Base-by-base conservation (phyloP, 2,329 filamentous ascomycete species). In the Monilinia laxa region DNA sequence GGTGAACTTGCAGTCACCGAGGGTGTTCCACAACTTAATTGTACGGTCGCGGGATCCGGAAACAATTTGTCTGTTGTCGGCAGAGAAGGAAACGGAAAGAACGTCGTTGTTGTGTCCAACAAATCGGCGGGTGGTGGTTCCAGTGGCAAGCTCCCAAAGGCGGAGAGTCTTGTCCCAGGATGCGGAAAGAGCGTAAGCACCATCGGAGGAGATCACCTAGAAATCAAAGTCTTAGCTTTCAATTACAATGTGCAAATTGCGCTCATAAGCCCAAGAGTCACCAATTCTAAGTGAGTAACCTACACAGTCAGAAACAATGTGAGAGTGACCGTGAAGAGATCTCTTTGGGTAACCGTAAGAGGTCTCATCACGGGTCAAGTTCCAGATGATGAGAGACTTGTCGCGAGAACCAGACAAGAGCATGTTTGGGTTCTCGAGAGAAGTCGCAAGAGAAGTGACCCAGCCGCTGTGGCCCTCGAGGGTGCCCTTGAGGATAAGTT, bases 301-400 rank as follows among this genome's bases (percentile, higher is more conserved):
- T 95, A 96, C 95, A 85, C 95, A 98, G 90, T 99, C 95, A 82
- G 95, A 98, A 81, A 99, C 93, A 82, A 99, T 99, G 90, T 99
- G 95, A 74, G 93, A 97, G 88, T 99, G 95, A 79, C 95, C 95
- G 85, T 96, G 90, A 76, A 99, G 93, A 80, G 92, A 96, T 84
- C 95, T 90, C 90, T 99, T 98, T 80, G 95, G 95, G 88, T 97
- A 97, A 78, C 95, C 95, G 87, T 98, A 99, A 80, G 92, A 90
- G 81, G 89, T 89, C 85, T 98, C 95, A 83, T 98, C 93, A 84
- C 95, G 94, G 83, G 95, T 98, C 79, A 99, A 88, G 88, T 97
- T 97, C 95, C 95, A 99, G 89, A 99, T 96, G 86, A 99, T 99
- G 81, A 99, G 87, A 76, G 91, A 92, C 91, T 98, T 97, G 88